Evolutionary conservation across 208 protist species (phyloP).

Genomic region (Herpetomonas tarakana): DNA sequence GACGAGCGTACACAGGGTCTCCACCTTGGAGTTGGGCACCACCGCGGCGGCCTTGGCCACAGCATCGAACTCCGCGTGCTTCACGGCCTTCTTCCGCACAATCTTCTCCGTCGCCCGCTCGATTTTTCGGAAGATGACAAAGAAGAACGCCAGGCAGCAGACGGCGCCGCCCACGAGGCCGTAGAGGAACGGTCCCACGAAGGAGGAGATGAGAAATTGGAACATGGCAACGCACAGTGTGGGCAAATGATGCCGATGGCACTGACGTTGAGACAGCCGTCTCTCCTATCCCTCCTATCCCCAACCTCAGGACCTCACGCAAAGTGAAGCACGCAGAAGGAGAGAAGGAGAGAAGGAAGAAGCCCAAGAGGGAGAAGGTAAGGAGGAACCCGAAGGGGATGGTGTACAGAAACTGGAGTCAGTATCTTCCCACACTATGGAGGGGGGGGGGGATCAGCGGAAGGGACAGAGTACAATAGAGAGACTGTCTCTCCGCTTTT

Average conservation of each 20-base stretch:
- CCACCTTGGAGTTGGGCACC: conserved; percentile 44
- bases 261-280: no score
- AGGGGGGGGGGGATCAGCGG: no score
- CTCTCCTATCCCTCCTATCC: no score
- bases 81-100: conserved; percentile 43
- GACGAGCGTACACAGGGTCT: conserved; percentile 64
- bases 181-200: conserved; percentile 30
- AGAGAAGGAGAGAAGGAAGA: not conserved
- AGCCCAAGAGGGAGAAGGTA: not conserved
- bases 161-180: conserved; percentile 40
- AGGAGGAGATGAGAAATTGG: conserved; percentile 5
- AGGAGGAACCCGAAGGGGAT: not conserved
- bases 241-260: no score
- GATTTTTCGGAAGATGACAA: conserved; percentile 44
- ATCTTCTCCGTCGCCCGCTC: conserved; percentile 19
- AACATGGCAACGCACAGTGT: not conserved
- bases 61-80: conserved; percentile 33
- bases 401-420: no score
- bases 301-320: no score
- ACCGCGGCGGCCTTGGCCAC: conserved; percentile 33
- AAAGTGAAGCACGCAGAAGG: not conserved
- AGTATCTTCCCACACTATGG: no score
- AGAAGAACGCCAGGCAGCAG: conserved; percentile 40
- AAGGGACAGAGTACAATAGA: no score
- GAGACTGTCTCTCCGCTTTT: no score